Evolutionary conservation across 2,329 filamentous ascomycete species (phyloP).

Genomic region (Xylariales sp.): DNA sequence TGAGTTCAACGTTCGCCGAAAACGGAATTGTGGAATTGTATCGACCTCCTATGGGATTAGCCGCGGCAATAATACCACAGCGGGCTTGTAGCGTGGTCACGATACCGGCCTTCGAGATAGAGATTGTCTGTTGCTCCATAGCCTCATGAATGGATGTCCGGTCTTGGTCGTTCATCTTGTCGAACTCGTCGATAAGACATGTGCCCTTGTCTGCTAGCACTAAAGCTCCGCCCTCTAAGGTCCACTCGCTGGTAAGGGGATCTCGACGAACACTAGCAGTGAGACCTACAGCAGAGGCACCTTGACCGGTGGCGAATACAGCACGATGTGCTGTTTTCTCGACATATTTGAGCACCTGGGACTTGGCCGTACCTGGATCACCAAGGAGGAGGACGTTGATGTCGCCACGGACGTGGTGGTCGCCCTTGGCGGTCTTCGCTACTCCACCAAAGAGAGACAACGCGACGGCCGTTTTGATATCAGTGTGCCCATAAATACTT

Average conservation of each 20-base stretch:
- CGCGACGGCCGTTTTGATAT: constrained; percentile 97
- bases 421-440: constrained; percentile 88
- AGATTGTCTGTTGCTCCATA: constrained; percentile 99
- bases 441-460: constrained; percentile 95
- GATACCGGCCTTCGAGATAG: constrained; percentile 98
- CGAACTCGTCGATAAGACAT: constrained; percentile 97
- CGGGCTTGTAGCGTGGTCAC: constrained; percentile 96
- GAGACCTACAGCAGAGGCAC: constrained; percentile 95
- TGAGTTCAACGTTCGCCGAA: constrained; percentile 94
- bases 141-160: constrained; percentile 98
- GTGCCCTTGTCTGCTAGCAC: constrained; percentile 95
- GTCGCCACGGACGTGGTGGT: constrained; percentile 91
- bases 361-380: constrained; percentile 98
- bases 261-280: constrained; percentile 96
- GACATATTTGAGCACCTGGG: constrained; percentile 95
- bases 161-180: constrained; percentile 99
- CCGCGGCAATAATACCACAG: constrained; percentile 95
- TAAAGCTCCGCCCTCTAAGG: constrained; percentile 92
- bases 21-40: constrained; percentile 98
- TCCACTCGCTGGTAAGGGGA: constrained; percentile 96
- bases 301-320: constrained; percentile 97
- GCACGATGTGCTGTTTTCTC: constrained; percentile 97
- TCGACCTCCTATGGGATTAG: constrained; percentile 94
- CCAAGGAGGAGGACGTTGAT: constrained; percentile 97
- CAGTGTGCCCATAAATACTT: constrained; percentile 95